Evolutionary conservation across 2,329 filamentous ascomycete genomes (phyloP).

Genomic region (Penicillium verrucosum): DNA sequence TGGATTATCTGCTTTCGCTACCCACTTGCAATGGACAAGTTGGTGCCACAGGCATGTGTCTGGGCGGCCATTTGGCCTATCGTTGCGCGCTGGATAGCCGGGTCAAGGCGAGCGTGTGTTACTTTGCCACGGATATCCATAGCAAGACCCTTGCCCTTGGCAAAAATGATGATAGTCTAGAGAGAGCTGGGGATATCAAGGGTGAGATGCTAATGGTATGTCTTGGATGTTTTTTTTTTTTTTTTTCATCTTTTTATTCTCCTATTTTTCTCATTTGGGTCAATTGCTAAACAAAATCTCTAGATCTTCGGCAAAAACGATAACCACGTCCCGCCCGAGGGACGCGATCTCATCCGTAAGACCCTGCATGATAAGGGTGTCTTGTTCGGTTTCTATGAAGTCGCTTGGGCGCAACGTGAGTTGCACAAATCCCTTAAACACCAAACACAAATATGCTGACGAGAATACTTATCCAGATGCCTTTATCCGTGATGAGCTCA

Average conservation of each 20-base stretch:
- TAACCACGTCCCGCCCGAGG: conserved; percentile 79
- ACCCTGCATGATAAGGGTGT: conserved; percentile 74
- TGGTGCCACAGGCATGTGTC: conserved; percentile 83
- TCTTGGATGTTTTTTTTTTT: not conserved
- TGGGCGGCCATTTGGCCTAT: conserved; percentile 83
- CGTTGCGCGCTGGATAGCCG: conserved; percentile 70
- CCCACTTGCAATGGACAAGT: conserved; percentile 78
- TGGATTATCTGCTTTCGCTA: conserved; percentile 68
- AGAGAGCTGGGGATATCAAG: conserved; percentile 63
- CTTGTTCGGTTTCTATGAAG: conserved; percentile 79
- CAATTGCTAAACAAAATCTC: not conserved
- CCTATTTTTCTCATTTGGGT: not conserved
- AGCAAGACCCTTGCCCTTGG: conserved; percentile 68
- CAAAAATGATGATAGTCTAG: conserved; percentile 61
- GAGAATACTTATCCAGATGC: conserved; percentile 55
- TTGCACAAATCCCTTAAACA: conserved; percentile 15
- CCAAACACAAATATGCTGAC: conserved; percentile 2
- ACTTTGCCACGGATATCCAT: conserved; percentile 92
- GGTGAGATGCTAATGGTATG: conserved; percentile 72
- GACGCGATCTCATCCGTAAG: conserved; percentile 77
- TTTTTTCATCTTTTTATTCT: no score
- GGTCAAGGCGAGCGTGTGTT: conserved; percentile 74
- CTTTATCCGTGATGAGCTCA: conserved; percentile 88
- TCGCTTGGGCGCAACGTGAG: conserved; percentile 82
- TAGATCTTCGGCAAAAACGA: conserved; percentile 86